Evolutionary conservation across 192 early-diverging fungal species (phyloP).

Genomic region (Pilaira anomala): DNA sequence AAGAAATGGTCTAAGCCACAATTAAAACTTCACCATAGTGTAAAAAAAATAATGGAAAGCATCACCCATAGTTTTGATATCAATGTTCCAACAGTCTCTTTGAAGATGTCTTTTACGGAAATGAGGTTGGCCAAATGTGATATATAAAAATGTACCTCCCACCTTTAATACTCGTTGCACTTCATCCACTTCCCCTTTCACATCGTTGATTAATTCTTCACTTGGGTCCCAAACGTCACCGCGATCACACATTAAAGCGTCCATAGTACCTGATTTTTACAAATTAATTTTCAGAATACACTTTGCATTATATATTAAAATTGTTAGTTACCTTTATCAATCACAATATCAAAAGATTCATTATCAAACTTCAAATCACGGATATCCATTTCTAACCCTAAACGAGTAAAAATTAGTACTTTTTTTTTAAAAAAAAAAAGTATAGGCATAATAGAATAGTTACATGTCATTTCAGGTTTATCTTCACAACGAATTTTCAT

Average conservation of each 20-base stretch:
- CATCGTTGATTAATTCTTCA: constrained; percentile 60
- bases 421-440: not conserved
- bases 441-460: not conserved
- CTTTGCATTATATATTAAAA: not conserved
- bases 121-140: constrained; percentile 91
- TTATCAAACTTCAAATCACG: constrained; percentile 60
- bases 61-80: constrained; percentile 66
- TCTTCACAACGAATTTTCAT: constrained; percentile 60
- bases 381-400: constrained; percentile 77
- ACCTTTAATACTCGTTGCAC: constrained; percentile 72
- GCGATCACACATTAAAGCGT: constrained; percentile 82
- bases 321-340: constrained; percentile 75
- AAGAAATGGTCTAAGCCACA: not conserved
- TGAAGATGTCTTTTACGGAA: constrained; percentile 75
- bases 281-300: not conserved
- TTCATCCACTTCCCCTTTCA: constrained; percentile 71
- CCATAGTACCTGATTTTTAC: constrained; percentile 59
- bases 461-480: constrained; percentile 56
- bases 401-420: not conserved
- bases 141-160: constrained; percentile 80
- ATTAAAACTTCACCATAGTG: constrained; percentile 50
- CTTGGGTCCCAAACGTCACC: constrained; percentile 88
- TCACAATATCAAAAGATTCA: constrained; percentile 64
- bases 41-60: constrained; percentile 83
- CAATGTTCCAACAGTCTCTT: constrained; percentile 62